Base-by-base conservation (phyloP, 805 yeast species). In the Torulaspora delbrueckii region DNA sequence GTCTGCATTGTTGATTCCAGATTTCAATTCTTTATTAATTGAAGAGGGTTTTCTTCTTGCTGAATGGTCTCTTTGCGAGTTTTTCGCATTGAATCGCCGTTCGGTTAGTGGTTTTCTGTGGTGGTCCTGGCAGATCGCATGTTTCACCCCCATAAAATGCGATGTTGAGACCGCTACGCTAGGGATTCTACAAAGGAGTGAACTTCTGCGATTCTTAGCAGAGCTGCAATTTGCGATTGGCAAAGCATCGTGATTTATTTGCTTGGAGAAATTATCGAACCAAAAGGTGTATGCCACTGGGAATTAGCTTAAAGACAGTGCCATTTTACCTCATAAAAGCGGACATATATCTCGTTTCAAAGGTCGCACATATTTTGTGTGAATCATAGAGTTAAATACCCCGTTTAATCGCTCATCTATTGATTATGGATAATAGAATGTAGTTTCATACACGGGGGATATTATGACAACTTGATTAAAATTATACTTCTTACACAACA, bases 341-440 rank as follows among this genome's bases (percentile, higher is more conserved):
- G n/a, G 13, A 24, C 13, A 13, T 8, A 9, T 12, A 10, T 32
- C 23, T 32, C 18, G 13, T 22, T 16, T 32, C 34, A n/a, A n/a
- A 10, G 37, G 16, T 16, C 14, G 13, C 16, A 1, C 16, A 22
- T 13, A 14, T 33, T 27, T 22, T 33, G 27, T 34, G 50, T 24
- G 48, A 54, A 50, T 58, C 67, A 57, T 54, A 64, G 57, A 64
- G 43, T 54, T 47, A 45, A 56, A 50, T 42, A 38, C 55, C 70
- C 71, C 68, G 56, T 60, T 63, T 67, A 67, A 67, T 67, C 71
- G 68, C 71, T 67, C 69, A 57, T 58, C 70, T 66, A 63, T 66
- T 63, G 57, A 38, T 33, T 38, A 43, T 50, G 47, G 46, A 59
- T 66, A 63, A 60, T 65, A 63, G 69, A 38, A 50, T 65, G 71